Evolutionary conservation across 1,284 basidiomycete genomes (phyloP).

Genomic region (Ustilago cynodontis): DNA sequence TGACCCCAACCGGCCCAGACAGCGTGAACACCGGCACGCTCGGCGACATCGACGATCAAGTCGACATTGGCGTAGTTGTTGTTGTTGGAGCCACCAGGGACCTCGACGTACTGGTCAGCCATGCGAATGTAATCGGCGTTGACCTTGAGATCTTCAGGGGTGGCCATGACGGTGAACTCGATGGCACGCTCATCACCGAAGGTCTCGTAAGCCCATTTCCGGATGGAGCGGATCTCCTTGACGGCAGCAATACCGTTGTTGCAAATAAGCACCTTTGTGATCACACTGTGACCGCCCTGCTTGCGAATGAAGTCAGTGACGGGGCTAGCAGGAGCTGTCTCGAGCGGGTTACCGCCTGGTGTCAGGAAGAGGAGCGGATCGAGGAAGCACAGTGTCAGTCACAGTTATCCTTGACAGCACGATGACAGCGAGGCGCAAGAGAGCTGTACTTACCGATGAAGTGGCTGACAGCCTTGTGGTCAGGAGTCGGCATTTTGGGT

Average conservation of each 20-base stretch:
- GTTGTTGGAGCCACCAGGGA: slow-evolving; percentile 97
- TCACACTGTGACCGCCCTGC: slow-evolving; percentile 96
- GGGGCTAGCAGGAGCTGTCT: slow-evolving; percentile 81
- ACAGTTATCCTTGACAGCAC: background rate
- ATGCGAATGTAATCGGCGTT: slow-evolving; percentile 99
- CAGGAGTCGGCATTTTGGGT: slow-evolving; percentile 53
- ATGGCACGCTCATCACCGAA: slow-evolving; percentile 95
- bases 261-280: slow-evolving; percentile 84
- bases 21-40: slow-evolving; percentile 95
- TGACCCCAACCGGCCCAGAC: slow-evolving; percentile 99
- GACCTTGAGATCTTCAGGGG: slow-evolving; percentile 94
- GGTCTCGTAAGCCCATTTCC: slow-evolving; percentile 99
- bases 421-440: background rate
- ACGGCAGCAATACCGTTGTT: slow-evolving; percentile 93
- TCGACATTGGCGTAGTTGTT: slow-evolving; percentile 99
- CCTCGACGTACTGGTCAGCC: slow-evolving; percentile 99
- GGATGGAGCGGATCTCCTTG: slow-evolving; percentile 97
- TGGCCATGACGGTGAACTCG: slow-evolving; percentile 99
- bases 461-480: slow-evolving; percentile 63
- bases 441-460: slow-evolving; percentile 61
- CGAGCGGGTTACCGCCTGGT: slow-evolving; percentile 89
- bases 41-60: slow-evolving; percentile 97
- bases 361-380: background rate
- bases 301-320: slow-evolving; percentile 92
- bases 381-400: slow-evolving; percentile 1